Base-by-base conservation (phyloP, 2,329 filamentous ascomycete species). In the Penicillium sp. region DNA sequence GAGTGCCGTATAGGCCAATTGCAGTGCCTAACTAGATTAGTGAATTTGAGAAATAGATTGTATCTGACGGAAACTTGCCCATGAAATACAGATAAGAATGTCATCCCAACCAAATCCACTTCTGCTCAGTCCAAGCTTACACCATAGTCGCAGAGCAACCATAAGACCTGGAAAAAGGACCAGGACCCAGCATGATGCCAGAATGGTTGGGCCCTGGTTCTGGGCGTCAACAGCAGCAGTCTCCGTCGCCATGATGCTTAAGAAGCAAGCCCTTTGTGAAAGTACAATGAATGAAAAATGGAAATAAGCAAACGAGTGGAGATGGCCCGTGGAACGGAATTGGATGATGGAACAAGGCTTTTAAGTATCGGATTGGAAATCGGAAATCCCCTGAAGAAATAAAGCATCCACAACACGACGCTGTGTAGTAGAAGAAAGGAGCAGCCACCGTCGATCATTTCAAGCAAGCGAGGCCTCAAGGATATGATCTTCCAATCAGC, bases 91-190 rank as follows among this genome's bases (percentile, higher is more conserved):
- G 7, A 70, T 37, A 20, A 64, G 56, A 47, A 68, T 68, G 7
- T 72, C 66, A 42, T 70, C 66, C 46, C 73, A 69, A 39, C 75
- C 74, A 4, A 69, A 50, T 2, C 71, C 71, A 24, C 64, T 64
- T 30, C 65, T 65, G 15, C 74, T 64, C 9, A 70, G 47, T 12
- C 43, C 49, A 2, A 56, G 44, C 30, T 66, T 66, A 18, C 60
- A 55, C 29, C 60, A 60, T 2, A 60, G 10, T 20, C 57, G 54
- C 3, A 65, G 34, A 8, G 44, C 53, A 15, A 63, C 52, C 44
- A 66, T 55, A 8, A 63, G 18, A 9, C 53, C 44, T 7, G 62
- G 58, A n/a, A 65, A 18, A 3, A 46, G 36, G 13, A 57, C 55
- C n/a, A 65, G 21, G 3, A 56, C 36, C 63, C 63, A 66, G 12